A percentile compares a stretch with the other conserved stretches of the same genome.
Evolutionary conservation across 495 filamentous ascomycete species (phyloP).

Genomic region (Pyrenopolyporus hunteri): DNA sequence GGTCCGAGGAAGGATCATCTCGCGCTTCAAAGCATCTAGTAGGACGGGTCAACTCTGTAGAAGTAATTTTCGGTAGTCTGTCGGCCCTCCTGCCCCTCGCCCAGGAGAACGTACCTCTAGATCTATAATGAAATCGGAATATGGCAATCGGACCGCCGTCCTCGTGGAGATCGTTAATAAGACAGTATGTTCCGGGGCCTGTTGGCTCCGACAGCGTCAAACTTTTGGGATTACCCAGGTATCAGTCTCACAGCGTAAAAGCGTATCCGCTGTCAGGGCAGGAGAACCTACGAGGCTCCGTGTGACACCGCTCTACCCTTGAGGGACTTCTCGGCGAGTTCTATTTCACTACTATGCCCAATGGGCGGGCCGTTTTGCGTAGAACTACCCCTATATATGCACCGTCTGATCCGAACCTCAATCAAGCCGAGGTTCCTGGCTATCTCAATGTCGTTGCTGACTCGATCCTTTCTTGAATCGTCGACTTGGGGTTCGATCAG

Average conservation of each 20-base stretch:
- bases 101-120: constrained; percentile 31
- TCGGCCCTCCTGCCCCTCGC: too few species aligned
- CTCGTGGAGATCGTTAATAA: neutral
- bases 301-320: constrained; percentile 39
- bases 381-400: too few species aligned
- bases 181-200: neutral
- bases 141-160: constrained; percentile 18
- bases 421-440: constrained; percentile 39
- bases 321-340: constrained; percentile 31
- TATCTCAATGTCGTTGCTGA: constrained; percentile 35
- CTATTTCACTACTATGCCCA: neutral
- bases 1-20: constrained; percentile 37
- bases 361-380: too few species aligned
- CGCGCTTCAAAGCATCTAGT: constrained; percentile 32
- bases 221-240: too few species aligned
- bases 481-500: constrained; percentile 22
- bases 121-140: constrained; percentile 38
- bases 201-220: too few species aligned
- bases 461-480: constrained; percentile 24
- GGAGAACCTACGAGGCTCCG: constrained; percentile 22
- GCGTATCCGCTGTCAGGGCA: neutral
- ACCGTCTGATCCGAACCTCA: constrained; percentile 11
- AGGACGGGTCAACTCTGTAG: neutral
- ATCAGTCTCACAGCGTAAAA: too few species aligned
- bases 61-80: neutral